phyloP scores from a whole-genome alignment of 2,329 filamentous ascomycete genomes.

The Aspergillus aculeatinus region DNA sequence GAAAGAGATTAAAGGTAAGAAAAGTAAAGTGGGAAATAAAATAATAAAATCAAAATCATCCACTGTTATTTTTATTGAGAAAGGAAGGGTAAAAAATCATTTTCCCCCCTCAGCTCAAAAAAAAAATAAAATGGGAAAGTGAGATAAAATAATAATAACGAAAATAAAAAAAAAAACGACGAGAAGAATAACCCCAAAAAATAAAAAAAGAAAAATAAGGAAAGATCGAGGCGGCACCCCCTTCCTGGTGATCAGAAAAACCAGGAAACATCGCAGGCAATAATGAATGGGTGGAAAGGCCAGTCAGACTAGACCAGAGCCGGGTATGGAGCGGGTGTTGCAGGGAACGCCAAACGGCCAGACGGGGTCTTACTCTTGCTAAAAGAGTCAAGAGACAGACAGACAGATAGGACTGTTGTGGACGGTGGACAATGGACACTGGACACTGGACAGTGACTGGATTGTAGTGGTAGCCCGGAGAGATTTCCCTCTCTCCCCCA shows the following conservation, averaged over 20 bases:
- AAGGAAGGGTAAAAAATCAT: background rate
- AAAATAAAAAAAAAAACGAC: background rate
- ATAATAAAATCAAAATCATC: background rate
- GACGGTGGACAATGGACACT: too few relatives aligned
- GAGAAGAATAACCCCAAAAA: background rate
- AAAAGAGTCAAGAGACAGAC: conserved; percentile 1
- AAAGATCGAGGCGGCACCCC: conserved; percentile 5
- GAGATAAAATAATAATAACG: background rate
- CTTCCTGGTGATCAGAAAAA: conserved; percentile 16
- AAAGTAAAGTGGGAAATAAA: conserved; percentile 6
- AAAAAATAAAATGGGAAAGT: background rate
- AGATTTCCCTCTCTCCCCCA: background rate
- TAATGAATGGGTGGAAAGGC: conserved; percentile 12
- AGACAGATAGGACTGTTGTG: background rate
- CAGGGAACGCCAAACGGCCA: conserved; percentile 12
- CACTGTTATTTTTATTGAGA: background rate
- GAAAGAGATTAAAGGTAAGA: conserved; percentile 8
- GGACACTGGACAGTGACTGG: too few relatives aligned
- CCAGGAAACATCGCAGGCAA: conserved; percentile 7
- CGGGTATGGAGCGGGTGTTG: conserved; percentile 14
- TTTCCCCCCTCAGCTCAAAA: background rate
- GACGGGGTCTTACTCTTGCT: background rate
- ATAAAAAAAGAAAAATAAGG: conserved; percentile 6
- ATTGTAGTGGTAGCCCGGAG: background rate
- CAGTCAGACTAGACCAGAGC: conserved; percentile 15